Conservation (phyloP, 345 rosid genomes). For the Clausena lansium region DNA sequence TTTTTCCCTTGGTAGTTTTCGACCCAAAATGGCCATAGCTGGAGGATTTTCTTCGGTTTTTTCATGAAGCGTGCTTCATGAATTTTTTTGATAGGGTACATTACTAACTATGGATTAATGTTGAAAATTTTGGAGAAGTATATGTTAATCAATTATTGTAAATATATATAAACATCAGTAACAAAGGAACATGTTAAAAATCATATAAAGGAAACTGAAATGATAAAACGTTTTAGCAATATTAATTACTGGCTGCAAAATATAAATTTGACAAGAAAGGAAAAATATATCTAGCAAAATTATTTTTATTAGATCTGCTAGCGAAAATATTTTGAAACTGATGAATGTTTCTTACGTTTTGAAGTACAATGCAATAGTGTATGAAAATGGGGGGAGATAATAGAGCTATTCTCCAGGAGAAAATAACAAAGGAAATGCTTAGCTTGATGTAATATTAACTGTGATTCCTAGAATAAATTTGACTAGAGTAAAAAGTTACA, state of each 20-base stretch:
- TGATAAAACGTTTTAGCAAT: neutral
- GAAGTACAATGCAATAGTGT: neutral
- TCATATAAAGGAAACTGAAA: no score
- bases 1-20: neutral
- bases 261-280: neutral
- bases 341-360: neutral
- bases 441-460: neutral
- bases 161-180: no score
- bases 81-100: neutral
- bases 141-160: no score
- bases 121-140: neutral
- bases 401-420: neutral
- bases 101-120: no score
- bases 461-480: neutral
- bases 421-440: neutral
- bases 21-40: neutral
- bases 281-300: neutral
- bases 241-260: neutral
- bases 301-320: neutral
- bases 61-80: neutral
- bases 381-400: neutral
- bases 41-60: conserved; percentile 9
- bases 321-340: neutral
- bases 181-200: neutral
- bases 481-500: neutral